Percentiles rank a stretch among this genome's conserved stretches.
These are phyloP conservation scores for Gentiana straminea DNA, from an alignment of 257 asterid genomes.

Conservation along the genomic window DNA sequence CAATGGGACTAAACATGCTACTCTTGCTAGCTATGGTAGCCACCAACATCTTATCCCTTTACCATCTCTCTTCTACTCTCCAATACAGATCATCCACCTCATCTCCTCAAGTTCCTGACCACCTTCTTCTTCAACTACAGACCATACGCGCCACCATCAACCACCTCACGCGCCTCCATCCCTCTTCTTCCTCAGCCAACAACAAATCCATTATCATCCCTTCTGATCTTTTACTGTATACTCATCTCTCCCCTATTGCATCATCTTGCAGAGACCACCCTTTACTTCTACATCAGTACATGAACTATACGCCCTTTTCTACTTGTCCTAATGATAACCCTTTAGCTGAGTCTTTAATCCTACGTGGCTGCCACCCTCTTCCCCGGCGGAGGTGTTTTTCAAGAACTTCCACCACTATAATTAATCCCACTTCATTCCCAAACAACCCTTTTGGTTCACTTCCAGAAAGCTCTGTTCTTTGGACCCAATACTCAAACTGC, in stretches of 20 bases:
- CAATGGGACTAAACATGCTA: conserved; percentile 77
- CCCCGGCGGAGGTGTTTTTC: conserved; percentile 97
- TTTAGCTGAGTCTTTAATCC: conserved; percentile 63
- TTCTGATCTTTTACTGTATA: conserved; percentile 75
- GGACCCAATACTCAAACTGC: conserved; percentile 44
- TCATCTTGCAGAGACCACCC: conserved; percentile 84
- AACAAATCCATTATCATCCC: conserved; percentile 37
- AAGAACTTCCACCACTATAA: conserved; percentile 18
- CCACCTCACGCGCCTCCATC: conserved; percentile 81
- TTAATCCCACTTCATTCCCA: conserved; percentile 40
- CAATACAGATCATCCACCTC: conserved; percentile 46
- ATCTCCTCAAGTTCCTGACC: conserved; percentile 61
- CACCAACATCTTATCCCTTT: conserved; percentile 90
- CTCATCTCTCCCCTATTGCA: conserved; percentile 76
- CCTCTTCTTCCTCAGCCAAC: conserved; percentile 25
- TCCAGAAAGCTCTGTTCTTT: conserved; percentile 52
- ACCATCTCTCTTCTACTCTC: conserved; percentile 92
- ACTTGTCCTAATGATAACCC: conserved; percentile 64
- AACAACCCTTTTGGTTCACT: conserved; percentile 50
- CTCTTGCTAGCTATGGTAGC: conserved; percentile 92
- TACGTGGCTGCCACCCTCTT: conserved; percentile 93
- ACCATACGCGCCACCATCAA: conserved; percentile 93
- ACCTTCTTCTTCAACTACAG: conserved; percentile 90
- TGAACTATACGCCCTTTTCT: conserved; percentile 78
- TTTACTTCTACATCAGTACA: conserved; percentile 58